Percentiles rank a stretch among this genome's conserved stretches.
phyloP scores from a whole-genome alignment of 768 basidiomycete genomes.

The Pisolithus sp. region DNA sequence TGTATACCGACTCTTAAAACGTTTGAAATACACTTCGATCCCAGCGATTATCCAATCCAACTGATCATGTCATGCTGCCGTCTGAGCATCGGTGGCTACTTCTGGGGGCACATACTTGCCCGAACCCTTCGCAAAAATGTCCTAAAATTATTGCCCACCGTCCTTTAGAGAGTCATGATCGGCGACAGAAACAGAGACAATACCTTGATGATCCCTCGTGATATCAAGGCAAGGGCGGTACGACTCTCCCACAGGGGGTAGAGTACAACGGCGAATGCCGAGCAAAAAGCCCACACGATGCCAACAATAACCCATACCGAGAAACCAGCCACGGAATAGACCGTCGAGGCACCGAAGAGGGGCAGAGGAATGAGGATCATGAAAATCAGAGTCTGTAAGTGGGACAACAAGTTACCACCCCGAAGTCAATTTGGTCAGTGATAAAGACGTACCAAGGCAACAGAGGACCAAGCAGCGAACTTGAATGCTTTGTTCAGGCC shows the following conservation, averaged over 20 bases:
- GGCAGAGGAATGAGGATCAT: conserved; percentile 78
- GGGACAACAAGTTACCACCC: background rate
- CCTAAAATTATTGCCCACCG: conserved; percentile 21
- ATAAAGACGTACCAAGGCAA: conserved; percentile 46
- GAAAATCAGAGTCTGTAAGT: conserved; percentile 47
- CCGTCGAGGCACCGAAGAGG: conserved; percentile 74
- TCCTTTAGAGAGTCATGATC: background rate
- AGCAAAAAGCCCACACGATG: conserved; percentile 79
- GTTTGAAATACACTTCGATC: background rate
- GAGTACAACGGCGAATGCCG: conserved; percentile 67
- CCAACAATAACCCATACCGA: conserved; percentile 78
- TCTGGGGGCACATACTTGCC: conserved; percentile 30
- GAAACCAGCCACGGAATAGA: conserved; percentile 60
- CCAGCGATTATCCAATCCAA: background rate
- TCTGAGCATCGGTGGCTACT: background rate
- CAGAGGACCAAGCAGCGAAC: conserved; percentile 73
- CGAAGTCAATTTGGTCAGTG: background rate
- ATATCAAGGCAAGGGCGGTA: conserved; percentile 53
- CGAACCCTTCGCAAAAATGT: conserved; percentile 34
- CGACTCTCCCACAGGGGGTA: conserved; percentile 87
- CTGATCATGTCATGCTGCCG: background rate
- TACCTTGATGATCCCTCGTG: conserved; percentile 60
- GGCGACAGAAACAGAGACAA: background rate
- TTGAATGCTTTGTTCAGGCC: conserved; percentile 67
- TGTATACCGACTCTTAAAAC: too few relatives aligned